These are phyloP conservation scores for Heterobasidion occidentale DNA, from an alignment of 1,284 basidiomycete genomes.

Conservation along the genomic window DNA sequence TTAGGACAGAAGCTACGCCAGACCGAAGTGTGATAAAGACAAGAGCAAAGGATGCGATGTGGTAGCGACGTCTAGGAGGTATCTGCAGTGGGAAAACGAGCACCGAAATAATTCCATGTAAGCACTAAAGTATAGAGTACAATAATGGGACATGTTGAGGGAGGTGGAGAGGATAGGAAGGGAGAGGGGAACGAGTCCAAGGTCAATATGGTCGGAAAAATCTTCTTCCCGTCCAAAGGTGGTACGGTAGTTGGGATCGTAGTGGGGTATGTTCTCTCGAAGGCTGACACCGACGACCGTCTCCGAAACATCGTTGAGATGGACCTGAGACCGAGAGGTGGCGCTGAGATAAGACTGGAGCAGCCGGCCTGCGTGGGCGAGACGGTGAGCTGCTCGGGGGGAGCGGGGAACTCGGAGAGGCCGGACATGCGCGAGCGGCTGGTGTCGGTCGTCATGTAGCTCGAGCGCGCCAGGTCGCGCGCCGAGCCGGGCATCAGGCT, in stretches of 20 bases:
- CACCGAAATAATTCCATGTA: not conserved
- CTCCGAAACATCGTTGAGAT: not conserved
- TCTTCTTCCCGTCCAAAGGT: not conserved
- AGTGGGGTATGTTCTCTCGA: not conserved
- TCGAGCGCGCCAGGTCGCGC: conserved; percentile 45
- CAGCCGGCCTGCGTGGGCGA: conserved; percentile 30
- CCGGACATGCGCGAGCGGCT: conserved; percentile 55
- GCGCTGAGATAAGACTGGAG: conserved; percentile 32
- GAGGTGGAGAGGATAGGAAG: too few species aligned
- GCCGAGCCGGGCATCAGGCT: conserved; percentile 16
- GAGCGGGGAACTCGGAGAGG: conserved; percentile 68
- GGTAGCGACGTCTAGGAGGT: not conserved
- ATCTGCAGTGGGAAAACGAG: not conserved
- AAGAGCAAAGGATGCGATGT: too few species aligned
- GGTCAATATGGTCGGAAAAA: not conserved
- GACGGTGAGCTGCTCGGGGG: conserved; percentile 31
- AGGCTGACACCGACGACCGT: not conserved
- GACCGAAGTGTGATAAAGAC: too few species aligned
- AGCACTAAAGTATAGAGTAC: not conserved
- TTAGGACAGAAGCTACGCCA: not conserved
- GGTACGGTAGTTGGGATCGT: not conserved
- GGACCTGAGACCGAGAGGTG: not conserved
- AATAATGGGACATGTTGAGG: too few species aligned
- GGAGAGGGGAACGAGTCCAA: not conserved
- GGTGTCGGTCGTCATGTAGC: conserved; percentile 57